phyloP scores from a whole-genome alignment of 2,329 filamentous ascomycete species.

The Fusarium sp. region DNA sequence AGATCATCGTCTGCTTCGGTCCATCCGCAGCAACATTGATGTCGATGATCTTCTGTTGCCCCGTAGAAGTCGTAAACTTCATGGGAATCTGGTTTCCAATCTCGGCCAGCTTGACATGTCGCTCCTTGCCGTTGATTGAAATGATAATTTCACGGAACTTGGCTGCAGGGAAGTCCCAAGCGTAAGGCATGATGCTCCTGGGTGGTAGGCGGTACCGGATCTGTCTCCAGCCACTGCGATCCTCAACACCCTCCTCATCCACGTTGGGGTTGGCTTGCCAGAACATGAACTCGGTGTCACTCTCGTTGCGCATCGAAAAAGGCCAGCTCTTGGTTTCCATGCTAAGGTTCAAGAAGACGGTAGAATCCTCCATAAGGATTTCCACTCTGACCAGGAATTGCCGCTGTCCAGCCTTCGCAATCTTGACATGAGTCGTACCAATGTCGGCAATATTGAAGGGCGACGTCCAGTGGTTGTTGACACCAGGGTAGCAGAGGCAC shows the following conservation, averaged over 20 bases:
- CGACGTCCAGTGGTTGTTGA: slow-evolving; percentile 97
- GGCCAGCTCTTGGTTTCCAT: slow-evolving; percentile 97
- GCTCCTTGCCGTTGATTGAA: slow-evolving; percentile 64
- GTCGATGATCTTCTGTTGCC: slow-evolving; percentile 89
- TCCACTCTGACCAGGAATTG: slow-evolving; percentile 91
- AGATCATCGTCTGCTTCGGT: slow-evolving; percentile 91
- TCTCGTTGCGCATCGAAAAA: slow-evolving; percentile 98
- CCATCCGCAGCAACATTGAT: slow-evolving; percentile 96
- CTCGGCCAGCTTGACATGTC: slow-evolving; percentile 94
- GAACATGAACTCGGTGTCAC: slow-evolving; percentile 95
- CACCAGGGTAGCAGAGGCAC: slow-evolving; percentile 90
- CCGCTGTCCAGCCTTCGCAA: slow-evolving; percentile 89
- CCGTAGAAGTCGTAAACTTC: slow-evolving; percentile 79
- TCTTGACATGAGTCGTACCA: slow-evolving; percentile 91
- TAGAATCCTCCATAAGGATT: slow-evolving; percentile 90
- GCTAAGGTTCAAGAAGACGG: slow-evolving; percentile 91
- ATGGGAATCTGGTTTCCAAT: slow-evolving; percentile 97
- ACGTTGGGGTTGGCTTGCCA: slow-evolving; percentile 94
- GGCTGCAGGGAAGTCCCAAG: slow-evolving; percentile 98
- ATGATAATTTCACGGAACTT: slow-evolving; percentile 95
- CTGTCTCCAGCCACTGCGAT: slow-evolving; percentile 89
- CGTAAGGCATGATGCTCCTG: slow-evolving; percentile 98
- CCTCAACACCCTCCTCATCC: slow-evolving; percentile 87
- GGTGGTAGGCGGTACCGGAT: slow-evolving; percentile 92
- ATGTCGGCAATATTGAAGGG: slow-evolving; percentile 98